Percentiles rank a stretch among this genome's conserved stretches.
Conservation (phyloP, 495 filamentous ascomycete species). For the Aspergillus funiculosus region DNA sequence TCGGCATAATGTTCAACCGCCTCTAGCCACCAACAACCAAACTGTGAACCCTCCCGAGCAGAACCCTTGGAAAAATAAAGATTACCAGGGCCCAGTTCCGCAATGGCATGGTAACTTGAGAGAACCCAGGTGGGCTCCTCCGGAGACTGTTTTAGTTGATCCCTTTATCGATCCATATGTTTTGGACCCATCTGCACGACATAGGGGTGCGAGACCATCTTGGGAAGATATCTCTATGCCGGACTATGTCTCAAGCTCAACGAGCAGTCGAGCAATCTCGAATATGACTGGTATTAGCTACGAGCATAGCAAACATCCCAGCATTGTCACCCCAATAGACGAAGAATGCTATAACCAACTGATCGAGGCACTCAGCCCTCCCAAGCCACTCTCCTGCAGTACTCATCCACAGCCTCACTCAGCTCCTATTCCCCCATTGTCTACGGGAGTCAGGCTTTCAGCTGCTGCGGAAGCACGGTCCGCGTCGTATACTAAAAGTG, state of each 20-base stretch:
- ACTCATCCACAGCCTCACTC: conserved; percentile 41
- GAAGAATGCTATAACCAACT: conserved; percentile 38
- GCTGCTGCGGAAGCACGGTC: conserved; percentile 32
- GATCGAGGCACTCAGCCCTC: conserved; percentile 39
- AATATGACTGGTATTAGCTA: conserved; percentile 43
- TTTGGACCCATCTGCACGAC: conserved; percentile 27
- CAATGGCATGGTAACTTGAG: conserved; percentile 14
- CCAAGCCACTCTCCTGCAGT: conserved; percentile 29
- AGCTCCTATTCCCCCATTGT: conserved; percentile 26
- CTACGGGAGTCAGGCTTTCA: conserved; percentile 25
- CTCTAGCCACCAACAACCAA: conserved; percentile 12
- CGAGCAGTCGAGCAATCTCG: conserved; percentile 40
- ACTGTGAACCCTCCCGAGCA: conserved; percentile 18
- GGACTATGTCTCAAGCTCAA: conserved; percentile 41
- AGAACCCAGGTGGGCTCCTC: conserved; percentile 23
- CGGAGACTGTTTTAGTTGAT: conserved; percentile 25
- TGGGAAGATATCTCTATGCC: conserved; percentile 50
- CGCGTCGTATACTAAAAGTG: conserved; percentile 24
- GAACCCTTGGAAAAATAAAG: conserved; percentile 25
- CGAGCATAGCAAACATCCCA: conserved; percentile 40
- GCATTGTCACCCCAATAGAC: conserved; percentile 30
- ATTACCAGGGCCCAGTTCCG: conserved; percentile 18
- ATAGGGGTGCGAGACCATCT: conserved; percentile 37
- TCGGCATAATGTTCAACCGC: conserved; percentile 22
- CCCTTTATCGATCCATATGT: conserved; percentile 36